Percentiles rank a stretch among this genome's conserved stretches.
These are phyloP conservation scores for Saccharomyces hybrid DNA, from an alignment of 1,139 yeast genomes.

Conservation along the genomic window DNA sequence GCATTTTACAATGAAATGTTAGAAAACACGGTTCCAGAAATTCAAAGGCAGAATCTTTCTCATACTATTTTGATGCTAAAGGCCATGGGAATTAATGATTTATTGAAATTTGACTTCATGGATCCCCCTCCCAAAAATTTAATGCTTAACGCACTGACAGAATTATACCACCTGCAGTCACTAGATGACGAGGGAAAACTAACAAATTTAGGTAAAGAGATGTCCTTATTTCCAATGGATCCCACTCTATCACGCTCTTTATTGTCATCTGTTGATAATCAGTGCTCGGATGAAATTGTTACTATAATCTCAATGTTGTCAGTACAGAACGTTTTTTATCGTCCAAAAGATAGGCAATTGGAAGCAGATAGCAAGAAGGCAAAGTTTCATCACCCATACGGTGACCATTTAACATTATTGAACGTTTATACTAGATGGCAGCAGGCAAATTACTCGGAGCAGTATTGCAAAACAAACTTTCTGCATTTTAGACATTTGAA, in stretches of 20 bases:
- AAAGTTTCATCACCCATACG: constrained; percentile 66
- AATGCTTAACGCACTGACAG: constrained; percentile 73
- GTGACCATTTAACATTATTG: constrained; percentile 80
- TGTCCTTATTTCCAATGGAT: constrained; percentile 96
- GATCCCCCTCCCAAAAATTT: constrained; percentile 84
- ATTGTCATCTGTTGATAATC: constrained; percentile 62
- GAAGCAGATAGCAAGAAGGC: constrained; percentile 74
- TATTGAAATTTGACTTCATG: constrained; percentile 80
- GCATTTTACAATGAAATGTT: constrained; percentile 81
- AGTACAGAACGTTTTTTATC: constrained; percentile 73
- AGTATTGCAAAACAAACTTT: constrained; percentile 79
- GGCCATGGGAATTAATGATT: constrained; percentile 89
- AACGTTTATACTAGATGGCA: constrained; percentile 81
- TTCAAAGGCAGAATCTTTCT: constrained; percentile 82
- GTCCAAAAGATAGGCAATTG: constrained; percentile 74
- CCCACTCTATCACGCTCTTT: constrained; percentile 83
- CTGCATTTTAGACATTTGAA: constrained; percentile 74
- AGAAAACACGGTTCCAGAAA: constrained; percentile 82
- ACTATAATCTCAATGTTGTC: constrained; percentile 89
- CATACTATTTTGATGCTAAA: constrained; percentile 82
- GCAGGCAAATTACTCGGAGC: constrained; percentile 47
- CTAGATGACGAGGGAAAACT: constrained; percentile 66
- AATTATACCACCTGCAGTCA: constrained; percentile 74
- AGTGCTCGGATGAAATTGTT: constrained; percentile 76
- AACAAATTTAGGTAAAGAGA: constrained; percentile 66